Percentiles rank a stretch among this genome's conserved stretches.
phyloP scores from a whole-genome alignment of 148 eudicot species.

The Spergularia bocconei region DNA sequence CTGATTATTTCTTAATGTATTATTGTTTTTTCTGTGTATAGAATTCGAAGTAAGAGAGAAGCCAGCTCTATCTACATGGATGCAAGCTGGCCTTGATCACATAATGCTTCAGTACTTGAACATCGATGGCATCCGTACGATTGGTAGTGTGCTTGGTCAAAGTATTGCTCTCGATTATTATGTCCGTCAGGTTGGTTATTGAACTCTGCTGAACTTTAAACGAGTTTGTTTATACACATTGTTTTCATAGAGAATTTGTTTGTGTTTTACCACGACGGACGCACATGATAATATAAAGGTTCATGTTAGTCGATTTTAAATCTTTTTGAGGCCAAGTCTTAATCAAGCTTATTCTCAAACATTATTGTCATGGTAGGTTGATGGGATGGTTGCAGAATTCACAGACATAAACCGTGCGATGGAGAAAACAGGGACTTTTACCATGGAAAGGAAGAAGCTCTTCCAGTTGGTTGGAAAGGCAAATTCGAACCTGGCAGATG shows the following conservation, averaged over 20 bases:
- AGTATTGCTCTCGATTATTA: conserved; percentile 97
- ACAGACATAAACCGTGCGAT: conserved; percentile 93
- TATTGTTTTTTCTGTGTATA: conserved; percentile 17
- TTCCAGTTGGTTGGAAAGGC: conserved; percentile 97
- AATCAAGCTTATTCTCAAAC: conserved; percentile 18
- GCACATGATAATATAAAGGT: no score
- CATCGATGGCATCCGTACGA: conserved; percentile 89
- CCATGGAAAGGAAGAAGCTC: conserved; percentile 90
- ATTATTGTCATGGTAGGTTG: conserved; percentile 52
- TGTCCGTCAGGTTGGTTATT: conserved; percentile 74
- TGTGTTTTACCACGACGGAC: no score
- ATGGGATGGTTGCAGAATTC: conserved; percentile 96
- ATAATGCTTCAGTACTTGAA: conserved; percentile 74
- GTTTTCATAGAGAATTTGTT: no score
- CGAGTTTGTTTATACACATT: no score
- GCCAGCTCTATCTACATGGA: conserved; percentile 78
- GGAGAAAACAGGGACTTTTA: conserved; percentile 94
- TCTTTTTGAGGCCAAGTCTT: not conserved
- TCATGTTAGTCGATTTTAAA: no score
- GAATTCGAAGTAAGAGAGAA: conserved; percentile 92
- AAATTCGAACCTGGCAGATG: conserved; percentile 92
- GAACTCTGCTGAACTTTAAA: not conserved
- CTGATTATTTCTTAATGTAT: not conserved
- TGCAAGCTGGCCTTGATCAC: conserved; percentile 89
- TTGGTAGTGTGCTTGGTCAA: conserved; percentile 98